These are phyloP conservation scores for Yamadazyma atlantica DNA, from an alignment of 1,139 yeast genomes.

Conservation along the genomic window DNA sequence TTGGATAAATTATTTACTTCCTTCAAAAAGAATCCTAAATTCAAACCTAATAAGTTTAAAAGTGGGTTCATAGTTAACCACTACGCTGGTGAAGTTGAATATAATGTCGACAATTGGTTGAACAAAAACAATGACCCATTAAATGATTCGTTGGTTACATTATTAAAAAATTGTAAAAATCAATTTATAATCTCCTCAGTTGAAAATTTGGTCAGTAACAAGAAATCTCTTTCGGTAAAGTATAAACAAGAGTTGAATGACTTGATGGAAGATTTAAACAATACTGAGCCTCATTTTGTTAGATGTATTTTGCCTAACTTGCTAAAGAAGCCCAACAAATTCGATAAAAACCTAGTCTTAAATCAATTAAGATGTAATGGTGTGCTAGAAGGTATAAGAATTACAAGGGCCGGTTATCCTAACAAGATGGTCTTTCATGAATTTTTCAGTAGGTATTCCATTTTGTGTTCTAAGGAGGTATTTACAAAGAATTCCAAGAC, in stretches of 20 bases:
- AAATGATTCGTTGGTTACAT: slow-evolving; percentile 66
- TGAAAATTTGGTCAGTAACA: slow-evolving; percentile 29
- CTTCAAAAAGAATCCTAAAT: slow-evolving; percentile 64
- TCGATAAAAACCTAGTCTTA: slow-evolving; percentile 75
- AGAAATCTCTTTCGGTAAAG: slow-evolving; percentile 79
- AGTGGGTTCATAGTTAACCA: slow-evolving; percentile 81
- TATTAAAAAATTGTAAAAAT: slow-evolving; percentile 58
- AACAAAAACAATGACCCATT: slow-evolving; percentile 95
- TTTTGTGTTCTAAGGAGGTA: slow-evolving; percentile 50
- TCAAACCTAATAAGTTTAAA: slow-evolving; percentile 66
- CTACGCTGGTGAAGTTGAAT: slow-evolving; percentile 95
- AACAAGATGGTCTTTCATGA: slow-evolving; percentile 84
- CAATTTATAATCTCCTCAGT: slow-evolving; percentile 33
- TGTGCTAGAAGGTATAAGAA: slow-evolving; percentile 95
- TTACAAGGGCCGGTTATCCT: slow-evolving; percentile 96
- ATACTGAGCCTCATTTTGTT: slow-evolving; percentile 95
- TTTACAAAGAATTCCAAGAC: slow-evolving; percentile 56
- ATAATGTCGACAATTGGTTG: slow-evolving; percentile 88
- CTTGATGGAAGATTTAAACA: slow-evolving; percentile 69
- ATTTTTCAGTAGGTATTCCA: slow-evolving; percentile 71
- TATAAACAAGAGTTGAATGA: slow-evolving; percentile 79
- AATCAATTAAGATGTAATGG: slow-evolving; percentile 96
- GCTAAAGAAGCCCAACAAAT: slow-evolving; percentile 64
- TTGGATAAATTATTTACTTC: slow-evolving; percentile 72
- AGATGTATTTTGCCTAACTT: slow-evolving; percentile 93